phyloP scores from a whole-genome alignment of 1,139 yeast genomes.

The Debaryomyces robertsiae region DNA sequence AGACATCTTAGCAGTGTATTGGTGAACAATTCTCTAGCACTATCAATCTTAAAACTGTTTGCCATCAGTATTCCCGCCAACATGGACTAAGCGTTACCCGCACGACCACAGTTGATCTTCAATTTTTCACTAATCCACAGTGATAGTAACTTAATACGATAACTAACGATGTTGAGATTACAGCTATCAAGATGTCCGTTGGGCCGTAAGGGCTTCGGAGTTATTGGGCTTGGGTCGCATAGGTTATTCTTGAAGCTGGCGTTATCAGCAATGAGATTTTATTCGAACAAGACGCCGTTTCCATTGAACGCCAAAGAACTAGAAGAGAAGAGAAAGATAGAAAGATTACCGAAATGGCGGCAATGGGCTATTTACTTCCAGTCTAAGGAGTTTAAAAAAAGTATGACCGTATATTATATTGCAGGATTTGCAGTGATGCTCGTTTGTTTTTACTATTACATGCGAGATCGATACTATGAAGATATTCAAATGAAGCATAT shows the following conservation, averaged over 20 bases:
- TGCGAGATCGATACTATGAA: constrained; percentile 65
- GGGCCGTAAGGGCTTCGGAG: background rate
- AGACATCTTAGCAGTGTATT: constrained; percentile 9
- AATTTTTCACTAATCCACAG: too few species aligned
- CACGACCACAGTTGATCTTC: background rate
- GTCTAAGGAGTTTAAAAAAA: constrained; percentile 39
- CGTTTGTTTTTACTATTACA: constrained; percentile 63
- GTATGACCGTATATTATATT: constrained; percentile 53
- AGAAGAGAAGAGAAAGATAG: constrained; percentile 26
- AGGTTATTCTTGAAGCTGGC: background rate
- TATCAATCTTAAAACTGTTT: constrained; percentile 11
- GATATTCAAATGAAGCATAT: constrained; percentile 61
- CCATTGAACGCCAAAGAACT: constrained; percentile 34
- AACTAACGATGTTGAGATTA: background rate
- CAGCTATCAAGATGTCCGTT: background rate
- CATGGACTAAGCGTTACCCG: constrained; percentile 6
- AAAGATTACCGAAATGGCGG: constrained; percentile 38
- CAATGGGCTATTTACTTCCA: constrained; percentile 45
- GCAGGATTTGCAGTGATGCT: constrained; percentile 58
- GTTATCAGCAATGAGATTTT: background rate
- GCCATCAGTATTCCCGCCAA: constrained; percentile 15
- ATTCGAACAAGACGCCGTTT: constrained; percentile 25
- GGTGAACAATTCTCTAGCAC: background rate
- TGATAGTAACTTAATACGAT: too few species aligned
- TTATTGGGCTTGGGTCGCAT: constrained; percentile 2